Conservation (phyloP, 139 green algal species). For the Asterochloris sp. region DNA sequence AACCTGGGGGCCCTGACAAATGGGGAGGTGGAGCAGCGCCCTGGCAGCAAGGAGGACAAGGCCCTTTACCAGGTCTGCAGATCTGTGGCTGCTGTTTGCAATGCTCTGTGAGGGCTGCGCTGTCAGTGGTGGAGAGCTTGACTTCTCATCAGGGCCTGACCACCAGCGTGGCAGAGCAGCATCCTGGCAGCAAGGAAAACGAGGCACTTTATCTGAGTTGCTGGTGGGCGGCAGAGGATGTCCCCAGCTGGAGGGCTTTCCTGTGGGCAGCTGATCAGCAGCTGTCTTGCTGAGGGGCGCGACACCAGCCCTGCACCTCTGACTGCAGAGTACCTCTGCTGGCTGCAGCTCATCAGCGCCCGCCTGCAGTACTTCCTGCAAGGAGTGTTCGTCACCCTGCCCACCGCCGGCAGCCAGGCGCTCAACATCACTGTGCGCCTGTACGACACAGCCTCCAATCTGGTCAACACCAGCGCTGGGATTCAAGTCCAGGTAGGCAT, state of each 20-base stretch:
- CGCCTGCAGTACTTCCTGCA: conserved; percentile 9
- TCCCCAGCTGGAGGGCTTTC: too few species aligned
- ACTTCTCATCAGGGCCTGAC: too few species aligned
- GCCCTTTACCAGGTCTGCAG: background rate
- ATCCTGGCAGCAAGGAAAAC: conserved; percentile 16
- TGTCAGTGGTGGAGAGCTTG: too few species aligned
- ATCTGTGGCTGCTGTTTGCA: background rate
- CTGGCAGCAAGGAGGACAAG: conserved; percentile 20
- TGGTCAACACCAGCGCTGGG: background rate
- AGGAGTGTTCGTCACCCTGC: conserved; percentile 7
- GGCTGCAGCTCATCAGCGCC: conserved; percentile 18
- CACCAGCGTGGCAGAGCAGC: too few species aligned
- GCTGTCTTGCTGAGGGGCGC: background rate
- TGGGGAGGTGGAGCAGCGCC: background rate
- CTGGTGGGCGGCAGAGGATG: too few species aligned
- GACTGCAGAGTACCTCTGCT: background rate
- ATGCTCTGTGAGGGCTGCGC: background rate
- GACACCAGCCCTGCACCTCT: background rate
- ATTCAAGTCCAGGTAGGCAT: conserved; percentile 3
- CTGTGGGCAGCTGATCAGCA: background rate
- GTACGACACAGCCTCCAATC: background rate
- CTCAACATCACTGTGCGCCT: conserved; percentile 13
- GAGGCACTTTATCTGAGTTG: conserved; percentile 1
- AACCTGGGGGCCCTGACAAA: background rate
- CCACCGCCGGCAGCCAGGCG: background rate